These are phyloP conservation scores for Metarhizium humberi DNA, from an alignment of 2,329 filamentous ascomycete species.

Conservation along the genomic window DNA sequence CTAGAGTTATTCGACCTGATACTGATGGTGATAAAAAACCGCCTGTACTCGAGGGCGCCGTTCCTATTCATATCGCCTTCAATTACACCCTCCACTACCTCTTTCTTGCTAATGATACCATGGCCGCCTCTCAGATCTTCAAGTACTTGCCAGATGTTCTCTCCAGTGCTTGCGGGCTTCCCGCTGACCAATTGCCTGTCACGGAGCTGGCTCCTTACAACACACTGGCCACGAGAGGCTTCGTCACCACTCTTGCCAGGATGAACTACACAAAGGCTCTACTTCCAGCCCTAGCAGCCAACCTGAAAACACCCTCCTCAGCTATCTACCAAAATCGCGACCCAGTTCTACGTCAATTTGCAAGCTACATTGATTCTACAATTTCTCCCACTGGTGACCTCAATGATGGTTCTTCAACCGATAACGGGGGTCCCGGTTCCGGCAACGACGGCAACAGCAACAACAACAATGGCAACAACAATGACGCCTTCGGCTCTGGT, in stretches of 20 bases:
- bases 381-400: conserved; percentile 38
- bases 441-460: conserved; percentile 23
- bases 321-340: conserved; percentile 63
- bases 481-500: conserved; percentile 32
- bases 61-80: conserved; percentile 79
- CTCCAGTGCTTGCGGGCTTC: conserved; percentile 51
- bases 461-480: conserved; percentile 21
- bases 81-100: conserved; percentile 70
- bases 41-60: conserved; percentile 51
- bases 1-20: conserved; percentile 66
- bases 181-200: conserved; percentile 50
- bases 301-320: conserved; percentile 65
- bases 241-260: conserved; percentile 65
- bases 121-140: conserved; percentile 80
- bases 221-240: conserved; percentile 58
- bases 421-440: conserved; percentile 23
- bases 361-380: conserved; percentile 72
- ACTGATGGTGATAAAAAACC: conserved; percentile 40
- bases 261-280: conserved; percentile 64
- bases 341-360: conserved; percentile 59
- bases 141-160: conserved; percentile 64
- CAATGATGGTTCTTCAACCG: conserved; percentile 16
- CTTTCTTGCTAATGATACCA: conserved; percentile 64
- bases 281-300: conserved; percentile 56
- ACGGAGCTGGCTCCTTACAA: conserved; percentile 68